phyloP scores from a whole-genome alignment of 192 early-diverging fungal genomes.

The Phycomyces blakesleeanus region DNA sequence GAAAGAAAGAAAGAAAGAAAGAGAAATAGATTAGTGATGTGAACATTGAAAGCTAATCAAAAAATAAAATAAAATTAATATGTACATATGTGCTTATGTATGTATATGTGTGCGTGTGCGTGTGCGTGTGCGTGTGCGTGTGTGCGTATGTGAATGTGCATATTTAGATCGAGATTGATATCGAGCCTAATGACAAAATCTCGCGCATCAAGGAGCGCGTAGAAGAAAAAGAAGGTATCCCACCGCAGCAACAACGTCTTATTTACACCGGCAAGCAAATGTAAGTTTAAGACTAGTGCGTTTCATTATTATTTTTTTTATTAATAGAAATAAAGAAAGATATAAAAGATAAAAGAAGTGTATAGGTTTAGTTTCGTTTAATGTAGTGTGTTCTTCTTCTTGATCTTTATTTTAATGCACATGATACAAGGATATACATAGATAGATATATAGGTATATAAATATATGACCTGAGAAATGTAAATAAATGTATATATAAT shows the following conservation, averaged over 20 bases:
- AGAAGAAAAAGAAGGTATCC: slow-evolving; percentile 97
- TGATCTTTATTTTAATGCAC: no score
- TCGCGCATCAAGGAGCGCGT: slow-evolving; percentile 87
- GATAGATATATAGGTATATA: no score
- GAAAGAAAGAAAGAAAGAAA: no score
- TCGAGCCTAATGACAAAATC: slow-evolving; percentile 80
- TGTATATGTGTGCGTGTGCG: no score
- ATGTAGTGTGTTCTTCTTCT: no score
- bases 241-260: slow-evolving; percentile 91
- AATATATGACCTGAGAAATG: no score
- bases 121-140: no score
- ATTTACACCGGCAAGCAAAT: slow-evolving; percentile 96
- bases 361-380: no score
- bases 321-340: background rate
- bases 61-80: background rate
- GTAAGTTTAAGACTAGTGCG: slow-evolving; percentile 39
- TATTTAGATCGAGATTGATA: slow-evolving; percentile 83
- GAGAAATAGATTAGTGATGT: no score
- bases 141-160: no score
- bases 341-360: background rate
- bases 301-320: background rate
- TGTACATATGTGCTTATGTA: background rate
- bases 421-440: no score
- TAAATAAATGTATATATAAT: no score
- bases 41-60: background rate